Percentiles rank a stretch among this genome's conserved stretches.
phyloP scores from a whole-genome alignment of 192 early-diverging fungal genomes.

The Coemansia sp. region DNA sequence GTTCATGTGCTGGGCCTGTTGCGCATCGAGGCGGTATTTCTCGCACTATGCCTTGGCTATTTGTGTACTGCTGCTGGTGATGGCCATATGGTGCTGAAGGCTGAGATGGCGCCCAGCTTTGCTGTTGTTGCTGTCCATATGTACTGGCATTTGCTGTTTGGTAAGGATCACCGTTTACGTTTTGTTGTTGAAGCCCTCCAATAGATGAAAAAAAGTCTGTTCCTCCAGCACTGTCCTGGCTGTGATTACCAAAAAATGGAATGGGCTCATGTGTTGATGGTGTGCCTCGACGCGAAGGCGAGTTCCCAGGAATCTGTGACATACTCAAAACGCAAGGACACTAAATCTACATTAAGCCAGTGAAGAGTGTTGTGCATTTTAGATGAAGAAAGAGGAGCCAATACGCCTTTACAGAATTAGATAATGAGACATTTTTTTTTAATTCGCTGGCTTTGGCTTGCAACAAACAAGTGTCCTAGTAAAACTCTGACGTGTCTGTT shows the following conservation, averaged over 20 bases:
- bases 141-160: slow-evolving; percentile 1
- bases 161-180: background rate
- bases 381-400: background rate
- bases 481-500: background rate
- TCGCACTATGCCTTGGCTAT: slow-evolving; percentile 4
- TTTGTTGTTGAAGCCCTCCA: slow-evolving; percentile 1
- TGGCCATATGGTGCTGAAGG: background rate
- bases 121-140: slow-evolving; percentile 7
- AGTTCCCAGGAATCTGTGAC: slow-evolving; percentile 13
- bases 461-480: background rate
- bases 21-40: slow-evolving; percentile 48
- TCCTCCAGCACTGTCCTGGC: background rate
- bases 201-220: slow-evolving; percentile 28
- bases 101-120: background rate
- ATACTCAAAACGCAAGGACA: slow-evolving; percentile 3
- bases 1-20: slow-evolving; percentile 42
- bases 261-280: slow-evolving; percentile 46
- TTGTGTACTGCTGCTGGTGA: slow-evolving; percentile 1
- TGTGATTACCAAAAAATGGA: slow-evolving; percentile 36
- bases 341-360: background rate
- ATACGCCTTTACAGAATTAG: no score
- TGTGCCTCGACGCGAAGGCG: slow-evolving; percentile 49
- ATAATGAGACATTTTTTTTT: background rate
- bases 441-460: background rate
- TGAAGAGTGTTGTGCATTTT: background rate